Evolutionary conservation across 1,139 yeast species (phyloP), one percentile per base, ranked within the genome.

Genomic region (Sugiyamaella sp.): DNA sequence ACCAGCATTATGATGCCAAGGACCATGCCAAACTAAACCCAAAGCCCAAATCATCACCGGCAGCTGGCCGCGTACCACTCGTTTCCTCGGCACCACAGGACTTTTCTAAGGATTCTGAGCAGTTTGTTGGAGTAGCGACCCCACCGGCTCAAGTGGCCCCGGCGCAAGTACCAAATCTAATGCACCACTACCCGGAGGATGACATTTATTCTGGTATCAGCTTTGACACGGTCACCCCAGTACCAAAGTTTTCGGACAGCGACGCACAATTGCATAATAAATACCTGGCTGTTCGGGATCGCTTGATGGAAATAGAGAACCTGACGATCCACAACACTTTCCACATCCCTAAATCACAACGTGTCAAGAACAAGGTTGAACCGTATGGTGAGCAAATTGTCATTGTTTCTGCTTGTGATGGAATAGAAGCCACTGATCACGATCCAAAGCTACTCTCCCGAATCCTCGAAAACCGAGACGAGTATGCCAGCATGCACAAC

Each of bases 401-500:
- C 14, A 25, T 70, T 17, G 49, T 69, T 47, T 62, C 73, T 19
- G 72, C 70, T 3, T 55, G 65, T 33, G 73, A 70, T 47, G 63
- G 64, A 32, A 60, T 58, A 10, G 66, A 65, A n/a, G 57, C 63
- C 32, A 50, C 58, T 9, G 62, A 57, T n/a, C 62, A 63, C 32
- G 47, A 43, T 4, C 53, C 56, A 8, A 63, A 65, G 43, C 54
- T 63, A 2, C 50, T 63, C n/a, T 52, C 59, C n/a, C 60, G 57
- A 62, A 65, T 69, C 25, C 56, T 61, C 24, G 54, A 60, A 40
- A 70, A 70, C 57, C 65, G 74, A 20, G 60, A 63, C 19, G 71
- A 67, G 42, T 71, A 70, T 54, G 63, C 70, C 33, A 57, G 57
- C 22, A 57, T 57, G 53, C 73, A 70, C 44, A 68, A 70, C 22